phyloP scores from a whole-genome alignment of 495 filamentous ascomycete species.

The Xylaria nigripes region DNA sequence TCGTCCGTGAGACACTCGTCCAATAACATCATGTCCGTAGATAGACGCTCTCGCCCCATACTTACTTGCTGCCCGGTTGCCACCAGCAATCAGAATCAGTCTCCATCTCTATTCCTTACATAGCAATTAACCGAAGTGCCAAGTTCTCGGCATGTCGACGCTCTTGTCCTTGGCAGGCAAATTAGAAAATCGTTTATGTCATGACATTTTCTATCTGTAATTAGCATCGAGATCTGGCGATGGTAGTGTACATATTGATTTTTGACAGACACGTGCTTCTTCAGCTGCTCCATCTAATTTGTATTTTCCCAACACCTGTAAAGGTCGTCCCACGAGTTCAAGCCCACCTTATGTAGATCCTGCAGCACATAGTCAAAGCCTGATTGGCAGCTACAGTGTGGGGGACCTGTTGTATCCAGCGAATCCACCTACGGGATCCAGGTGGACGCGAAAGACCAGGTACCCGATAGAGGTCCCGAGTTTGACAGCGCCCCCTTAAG shows the following conservation, averaged over 20 bases:
- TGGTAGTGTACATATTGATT: not conserved
- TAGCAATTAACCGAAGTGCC: not conserved
- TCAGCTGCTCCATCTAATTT: not conserved
- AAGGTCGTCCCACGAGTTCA: not conserved
- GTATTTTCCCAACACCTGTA: not conserved
- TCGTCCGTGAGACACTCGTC: not conserved
- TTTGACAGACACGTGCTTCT: not conserved
- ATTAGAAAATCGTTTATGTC: not conserved
- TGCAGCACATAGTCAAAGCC: not conserved
- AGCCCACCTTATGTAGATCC: not conserved
- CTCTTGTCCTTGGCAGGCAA: not conserved
- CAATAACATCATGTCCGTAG: not conserved
- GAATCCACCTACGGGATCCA: not conserved
- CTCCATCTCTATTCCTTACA: not conserved
- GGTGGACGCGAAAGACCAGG: not conserved
- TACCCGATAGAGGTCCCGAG: too few relatives aligned
- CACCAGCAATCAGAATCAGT: not conserved
- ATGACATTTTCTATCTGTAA: not conserved
- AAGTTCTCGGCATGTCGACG: not conserved
- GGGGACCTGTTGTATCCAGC: not conserved
- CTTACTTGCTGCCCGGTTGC: not conserved
- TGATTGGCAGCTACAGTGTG: not conserved
- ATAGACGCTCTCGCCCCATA: not conserved
- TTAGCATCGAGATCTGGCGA: not conserved
- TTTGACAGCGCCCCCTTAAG: too few relatives aligned